A percentile compares a stretch with the other conserved stretches of the same genome.
Evolutionary conservation across 1,284 basidiomycete species (phyloP).

Genomic region (Tylopilus sp.): DNA sequence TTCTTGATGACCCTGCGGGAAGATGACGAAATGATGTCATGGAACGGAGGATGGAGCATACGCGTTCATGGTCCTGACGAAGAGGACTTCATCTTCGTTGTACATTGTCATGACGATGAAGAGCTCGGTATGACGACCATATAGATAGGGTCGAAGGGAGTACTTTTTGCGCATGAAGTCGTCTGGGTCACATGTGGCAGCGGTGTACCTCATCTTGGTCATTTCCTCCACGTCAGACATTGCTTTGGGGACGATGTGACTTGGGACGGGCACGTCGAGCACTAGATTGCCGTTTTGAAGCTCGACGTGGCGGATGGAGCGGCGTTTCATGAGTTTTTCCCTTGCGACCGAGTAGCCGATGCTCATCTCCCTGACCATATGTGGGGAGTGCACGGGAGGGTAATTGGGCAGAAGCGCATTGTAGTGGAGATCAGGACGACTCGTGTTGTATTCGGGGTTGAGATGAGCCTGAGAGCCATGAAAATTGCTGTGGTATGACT

Average conservation of each 20-base stretch:
- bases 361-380: conserved; percentile 45
- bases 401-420: conserved; percentile 46
- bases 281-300: conserved; percentile 81
- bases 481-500: conserved; percentile 58
- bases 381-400: conserved; percentile 48
- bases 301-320: conserved; percentile 76
- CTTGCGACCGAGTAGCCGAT: conserved; percentile 63
- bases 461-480: conserved; percentile 68
- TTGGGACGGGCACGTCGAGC: conserved; percentile 75
- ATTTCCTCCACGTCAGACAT: conserved; percentile 68
- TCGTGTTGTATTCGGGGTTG: conserved; percentile 55
- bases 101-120: conserved; percentile 97
- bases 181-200: conserved; percentile 92
- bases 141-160: conserved; percentile 79
- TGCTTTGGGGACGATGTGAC: conserved; percentile 66
- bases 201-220: conserved; percentile 84
- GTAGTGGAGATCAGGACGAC: conserved; percentile 42
- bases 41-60: conserved; percentile 36
- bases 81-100: conserved; percentile 89
- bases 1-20: conserved; percentile 78
- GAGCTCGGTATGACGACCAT: conserved; percentile 82
- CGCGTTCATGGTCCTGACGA: conserved; percentile 84
- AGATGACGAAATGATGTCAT: conserved; percentile 5
- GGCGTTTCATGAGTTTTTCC: conserved; percentile 72
- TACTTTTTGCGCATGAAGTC: conserved; percentile 76